Base-by-base conservation (phyloP, 169 alveolate species). In the Pseudocohnilembus persalinus region DNA sequence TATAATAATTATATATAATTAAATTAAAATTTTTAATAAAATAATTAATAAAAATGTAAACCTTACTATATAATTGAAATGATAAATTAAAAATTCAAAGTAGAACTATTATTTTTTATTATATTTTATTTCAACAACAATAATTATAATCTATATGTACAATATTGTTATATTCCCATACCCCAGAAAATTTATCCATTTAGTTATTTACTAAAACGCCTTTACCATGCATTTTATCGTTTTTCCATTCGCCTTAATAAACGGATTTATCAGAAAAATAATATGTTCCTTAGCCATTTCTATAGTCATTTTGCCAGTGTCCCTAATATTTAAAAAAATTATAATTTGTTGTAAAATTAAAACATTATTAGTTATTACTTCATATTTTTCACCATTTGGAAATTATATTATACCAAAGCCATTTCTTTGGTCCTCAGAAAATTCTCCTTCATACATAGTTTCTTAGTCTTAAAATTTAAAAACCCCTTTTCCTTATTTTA, bases 191-290 rank as follows among this genome's bases (percentile, higher is more conserved):
- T 26, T 73, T 73, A 73, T 73, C 29, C 26, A 26, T 4, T n/a
- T 73, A 15, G 11, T n/a, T 29, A 26, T n/a, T 26, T 4, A n/a
- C 31, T 15, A 73, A 73, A 15, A 63, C 49, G 0, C 84, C 84
- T 49, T 64, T 72, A 0, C 84, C 84, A 28, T n/a, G 49, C 74
- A 79, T 79, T 28, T 79, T 49, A 64, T 79, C 84, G 27, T 49
- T 49, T n/a, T 29, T 28, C 84, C 84, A 79, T n/a, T 79, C 84
- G 31, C 84, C 84, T 64, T 79, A 68, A 15, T 79, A 79, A 27
- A 34, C 27, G 29, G 76, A 34, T 16, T 76, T 76, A 63, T 79
- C 84, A 28, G 34, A 35, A 63, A 79, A 79, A 35, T 49, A 79
- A 79, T 79, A 79, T 1, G 63, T 29, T 29, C 84, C 84, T 20